Percentiles rank a stretch among this genome's conserved stretches.
phyloP scores from a whole-genome alignment of 2,329 filamentous ascomycete species.

The Ophidiomyces ophidiicola region DNA sequence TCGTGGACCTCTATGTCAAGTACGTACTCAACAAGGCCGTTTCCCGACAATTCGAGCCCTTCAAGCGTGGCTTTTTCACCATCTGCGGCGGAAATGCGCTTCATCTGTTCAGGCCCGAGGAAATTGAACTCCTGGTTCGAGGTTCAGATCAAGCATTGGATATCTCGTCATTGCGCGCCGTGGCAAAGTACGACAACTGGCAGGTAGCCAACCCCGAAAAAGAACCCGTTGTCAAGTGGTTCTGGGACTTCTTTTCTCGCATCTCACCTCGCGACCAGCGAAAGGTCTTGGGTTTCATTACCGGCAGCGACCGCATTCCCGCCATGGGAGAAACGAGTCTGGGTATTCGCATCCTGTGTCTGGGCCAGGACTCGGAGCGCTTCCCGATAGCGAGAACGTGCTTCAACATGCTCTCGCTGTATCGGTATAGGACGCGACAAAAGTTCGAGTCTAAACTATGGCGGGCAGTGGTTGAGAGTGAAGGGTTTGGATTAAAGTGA shows the following conservation, averaged over 20 bases:
- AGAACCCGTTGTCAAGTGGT: slow-evolving; percentile 66
- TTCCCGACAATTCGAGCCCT: slow-evolving; percentile 75
- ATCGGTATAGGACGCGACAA: slow-evolving; percentile 54
- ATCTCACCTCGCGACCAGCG: slow-evolving; percentile 58
- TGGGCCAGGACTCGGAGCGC: slow-evolving; percentile 60
- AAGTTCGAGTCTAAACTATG: slow-evolving; percentile 62
- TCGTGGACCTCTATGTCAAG: slow-evolving; percentile 71
- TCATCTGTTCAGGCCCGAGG: slow-evolving; percentile 75
- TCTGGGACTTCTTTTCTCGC: slow-evolving; percentile 69
- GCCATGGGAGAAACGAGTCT: slow-evolving; percentile 74
- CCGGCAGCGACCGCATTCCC: slow-evolving; percentile 79
- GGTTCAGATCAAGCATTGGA: slow-evolving; percentile 77
- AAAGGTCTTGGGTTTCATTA: slow-evolving; percentile 73
- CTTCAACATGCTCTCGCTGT: slow-evolving; percentile 74
- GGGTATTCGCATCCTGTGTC: slow-evolving; percentile 60
- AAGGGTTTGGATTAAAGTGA: slow-evolving; percentile 82
- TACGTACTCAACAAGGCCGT: slow-evolving; percentile 70
- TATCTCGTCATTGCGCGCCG: slow-evolving; percentile 59
- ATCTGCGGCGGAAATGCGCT: slow-evolving; percentile 82
- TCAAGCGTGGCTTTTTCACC: slow-evolving; percentile 86
- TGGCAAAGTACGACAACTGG: slow-evolving; percentile 78
- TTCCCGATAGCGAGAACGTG: slow-evolving; percentile 83
- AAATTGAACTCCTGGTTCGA: slow-evolving; percentile 77
- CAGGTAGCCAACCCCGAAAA: slow-evolving; percentile 39
- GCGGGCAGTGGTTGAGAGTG: slow-evolving; percentile 77